Evolutionary conservation across 208 protist species (phyloP).

Genomic region (Acanthamoeba royreba): DNA sequence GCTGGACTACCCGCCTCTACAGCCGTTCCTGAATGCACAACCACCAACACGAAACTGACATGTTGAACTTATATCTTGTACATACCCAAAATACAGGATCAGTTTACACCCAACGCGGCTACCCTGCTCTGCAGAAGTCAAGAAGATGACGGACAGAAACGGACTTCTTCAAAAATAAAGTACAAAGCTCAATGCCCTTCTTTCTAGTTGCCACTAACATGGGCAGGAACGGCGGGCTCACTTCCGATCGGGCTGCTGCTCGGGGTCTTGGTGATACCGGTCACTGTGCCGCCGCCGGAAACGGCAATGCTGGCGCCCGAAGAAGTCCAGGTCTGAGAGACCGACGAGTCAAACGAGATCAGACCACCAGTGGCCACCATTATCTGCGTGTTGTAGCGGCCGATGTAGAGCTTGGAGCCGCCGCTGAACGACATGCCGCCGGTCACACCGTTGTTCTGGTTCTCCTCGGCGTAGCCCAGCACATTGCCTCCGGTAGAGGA

Average conservation of each 20-base stretch:
- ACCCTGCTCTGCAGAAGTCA: no score
- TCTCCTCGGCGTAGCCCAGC: not conserved
- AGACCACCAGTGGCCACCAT: not conserved
- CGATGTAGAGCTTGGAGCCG: not conserved
- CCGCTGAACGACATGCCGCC: not conserved
- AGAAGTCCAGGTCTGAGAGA: not conserved
- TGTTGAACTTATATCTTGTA: no score
- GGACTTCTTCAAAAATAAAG: not conserved
- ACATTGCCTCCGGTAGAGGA: not conserved
- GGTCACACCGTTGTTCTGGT: not conserved
- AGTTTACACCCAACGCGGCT: no score
- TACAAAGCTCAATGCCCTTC: not conserved
- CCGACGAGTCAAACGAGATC: not conserved
- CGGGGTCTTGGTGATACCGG: not conserved
- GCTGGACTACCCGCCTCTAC: not conserved
- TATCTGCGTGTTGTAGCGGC: not conserved
- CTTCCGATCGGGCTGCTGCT: not conserved
- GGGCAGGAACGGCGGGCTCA: not conserved
- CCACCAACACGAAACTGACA: no score
- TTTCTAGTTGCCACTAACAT: not conserved
- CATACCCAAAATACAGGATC: no score
- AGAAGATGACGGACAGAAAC: no score
- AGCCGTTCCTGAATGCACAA: not conserved
- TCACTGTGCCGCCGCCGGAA: not conserved
- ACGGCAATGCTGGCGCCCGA: not conserved